Base-by-base conservation (phyloP, 1,284 basidiomycete genomes). In the Rhizoctonia solani region DNA sequence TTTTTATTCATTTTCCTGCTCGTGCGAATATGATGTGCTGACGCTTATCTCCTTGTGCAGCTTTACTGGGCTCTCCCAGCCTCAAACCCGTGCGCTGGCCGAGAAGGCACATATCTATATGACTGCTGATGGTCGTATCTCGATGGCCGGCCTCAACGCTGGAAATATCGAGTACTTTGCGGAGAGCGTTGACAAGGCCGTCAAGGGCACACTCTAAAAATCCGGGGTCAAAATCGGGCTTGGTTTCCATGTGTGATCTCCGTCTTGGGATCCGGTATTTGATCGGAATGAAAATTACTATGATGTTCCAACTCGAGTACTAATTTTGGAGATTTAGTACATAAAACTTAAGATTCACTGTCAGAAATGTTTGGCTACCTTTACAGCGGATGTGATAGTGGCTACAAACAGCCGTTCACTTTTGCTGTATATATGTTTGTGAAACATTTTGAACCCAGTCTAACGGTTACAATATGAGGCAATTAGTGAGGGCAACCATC, bases 21-120 rank as follows among this genome's bases (percentile, higher is more conserved):
- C 37, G 37, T 8, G 37, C 37, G 9, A 16, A 8, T 39, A 39
- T 16, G 19, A 8, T 19, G 19, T 19, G 19, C 6, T 50, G 19
- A 11, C 44, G 44, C 5, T 19, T 5, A 54, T 69, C 39, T 21
- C 52, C 58, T 77, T 21, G 21, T 19, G 21, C 74, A 93, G 90
- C 76, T 96, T 93, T 82, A 96, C 94, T 68, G 94, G 94, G 37
- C 78, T 96, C 72, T 89, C 85, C 68, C 82, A 89, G 42, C 83
- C 86, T 49, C 96, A 98, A 77, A 94, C 93, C 73, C 90, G 92
- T 74, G 83, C 83, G 19, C 83, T 99, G 68, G 92, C 95, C 42
- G 87, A 96, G 76, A 92, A 93, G 78, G 93, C 93, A 16, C 92
- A 96, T 78, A 87, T 99, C 74, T 99, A 98, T 82, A 90, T 93